These are phyloP conservation scores for Didymella segeticola DNA, from an alignment of 2,329 filamentous ascomycete genomes.

Conservation along the genomic window DNA sequence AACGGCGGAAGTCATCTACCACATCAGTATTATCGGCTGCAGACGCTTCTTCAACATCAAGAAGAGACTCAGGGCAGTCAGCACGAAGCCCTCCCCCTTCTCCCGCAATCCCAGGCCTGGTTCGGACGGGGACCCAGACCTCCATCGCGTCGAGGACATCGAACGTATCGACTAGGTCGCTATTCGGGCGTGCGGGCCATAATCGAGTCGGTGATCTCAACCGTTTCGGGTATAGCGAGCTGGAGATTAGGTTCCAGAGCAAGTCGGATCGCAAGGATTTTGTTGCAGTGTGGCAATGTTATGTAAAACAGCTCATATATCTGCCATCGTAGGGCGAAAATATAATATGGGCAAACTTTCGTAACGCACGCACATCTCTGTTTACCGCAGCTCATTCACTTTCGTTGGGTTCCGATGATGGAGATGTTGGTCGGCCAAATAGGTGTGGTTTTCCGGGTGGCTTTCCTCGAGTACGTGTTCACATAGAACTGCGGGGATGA, in stretches of 20 bases:
- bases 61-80: slow-evolving; percentile 1
- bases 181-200: neutral
- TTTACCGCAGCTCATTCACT: neutral
- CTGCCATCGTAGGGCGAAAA: neutral
- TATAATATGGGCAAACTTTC: too few relatives aligned
- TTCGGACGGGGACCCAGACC: slow-evolving; percentile 15
- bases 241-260: slow-evolving; percentile 39
- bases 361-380: neutral
- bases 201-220: slow-evolving; percentile 26
- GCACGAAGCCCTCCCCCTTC: slow-evolving; percentile 18
- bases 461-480: neutral
- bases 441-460: neutral
- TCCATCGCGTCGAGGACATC: slow-evolving; percentile 23
- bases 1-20: slow-evolving; percentile 29
- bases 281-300: slow-evolving; percentile 35
- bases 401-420: neutral
- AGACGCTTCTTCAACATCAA: neutral
- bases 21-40: neutral
- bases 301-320: slow-evolving; percentile 24
- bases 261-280: slow-evolving; percentile 37
- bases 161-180: slow-evolving; percentile 18
- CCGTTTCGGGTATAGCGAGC: slow-evolving; percentile 34
- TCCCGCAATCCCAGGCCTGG: slow-evolving; percentile 14
- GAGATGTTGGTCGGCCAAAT: neutral
- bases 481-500: neutral